Evolutionary conservation across 495 filamentous ascomycete species (phyloP).

Genomic region (Penicillium desertorum): DNA sequence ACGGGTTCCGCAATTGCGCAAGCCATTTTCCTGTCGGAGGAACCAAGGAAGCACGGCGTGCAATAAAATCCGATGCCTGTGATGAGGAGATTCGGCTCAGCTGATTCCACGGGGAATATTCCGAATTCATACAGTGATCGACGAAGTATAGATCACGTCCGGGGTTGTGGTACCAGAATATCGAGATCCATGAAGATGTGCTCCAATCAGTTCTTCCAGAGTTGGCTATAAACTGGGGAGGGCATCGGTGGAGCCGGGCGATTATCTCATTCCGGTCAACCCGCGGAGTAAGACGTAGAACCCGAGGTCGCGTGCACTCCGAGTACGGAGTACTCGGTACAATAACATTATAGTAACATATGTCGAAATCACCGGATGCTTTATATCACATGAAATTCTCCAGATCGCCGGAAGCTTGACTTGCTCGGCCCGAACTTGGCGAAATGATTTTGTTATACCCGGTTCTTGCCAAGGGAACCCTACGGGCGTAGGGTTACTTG

Average conservation of each 20-base stretch:
- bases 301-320: neutral
- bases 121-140: neutral
- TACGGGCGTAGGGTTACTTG: too few species aligned
- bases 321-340: neutral
- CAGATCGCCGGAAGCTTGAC: neutral
- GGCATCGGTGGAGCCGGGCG: neutral
- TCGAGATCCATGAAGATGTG: neutral
- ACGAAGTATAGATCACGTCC: conserved; percentile 1
- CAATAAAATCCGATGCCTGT: neutral
- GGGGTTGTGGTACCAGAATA: neutral
- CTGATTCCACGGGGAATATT: neutral
- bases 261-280: neutral
- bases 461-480: too few species aligned
- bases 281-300: neutral
- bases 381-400: neutral
- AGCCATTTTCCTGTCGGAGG: neutral
- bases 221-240: neutral
- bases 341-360: neutral
- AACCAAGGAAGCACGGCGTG: neutral
- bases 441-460: neutral
- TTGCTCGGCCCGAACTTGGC: neutral
- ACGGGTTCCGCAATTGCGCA: neutral
- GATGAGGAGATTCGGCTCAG: neutral
- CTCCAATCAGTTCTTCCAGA: neutral
- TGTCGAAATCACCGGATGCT: neutral